A percentile compares a stretch with the other conserved stretches of the same genome.
Evolutionary conservation across 352 stramenopile species (phyloP).

Genomic region (Phytophthora constricta): DNA sequence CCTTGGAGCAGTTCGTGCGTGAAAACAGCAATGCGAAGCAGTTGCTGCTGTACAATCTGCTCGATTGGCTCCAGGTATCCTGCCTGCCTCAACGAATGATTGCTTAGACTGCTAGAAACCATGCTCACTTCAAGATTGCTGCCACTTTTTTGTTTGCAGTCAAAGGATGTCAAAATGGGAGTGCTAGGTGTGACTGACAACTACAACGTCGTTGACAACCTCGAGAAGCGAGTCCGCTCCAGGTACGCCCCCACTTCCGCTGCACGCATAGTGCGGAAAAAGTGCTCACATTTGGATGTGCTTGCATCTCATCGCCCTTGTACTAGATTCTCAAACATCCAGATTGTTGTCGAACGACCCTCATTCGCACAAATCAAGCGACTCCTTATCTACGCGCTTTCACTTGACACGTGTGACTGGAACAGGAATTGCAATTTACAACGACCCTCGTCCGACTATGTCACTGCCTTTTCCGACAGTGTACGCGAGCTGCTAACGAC

Average conservation of each 20-base stretch:
- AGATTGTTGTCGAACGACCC: conserved; percentile 73
- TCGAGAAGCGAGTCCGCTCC: conserved; percentile 85
- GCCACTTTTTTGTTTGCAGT: conserved; percentile 44
- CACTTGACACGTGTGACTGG: conserved; percentile 47
- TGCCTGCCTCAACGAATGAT: background rate
- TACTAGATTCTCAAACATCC: conserved; percentile 79
- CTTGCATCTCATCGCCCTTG: conserved; percentile 1
- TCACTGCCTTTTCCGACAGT: conserved; percentile 46
- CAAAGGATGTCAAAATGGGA: conserved; percentile 80
- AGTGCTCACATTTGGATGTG: no score
- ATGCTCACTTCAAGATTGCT: background rate
- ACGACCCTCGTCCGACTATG: conserved; percentile 37
- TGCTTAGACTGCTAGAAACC: conserved; percentile 1
- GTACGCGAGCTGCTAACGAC: conserved; percentile 42
- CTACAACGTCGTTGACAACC: conserved; percentile 82
- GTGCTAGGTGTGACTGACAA: conserved; percentile 81
- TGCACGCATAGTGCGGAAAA: no score
- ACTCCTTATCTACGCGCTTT: conserved; percentile 52
- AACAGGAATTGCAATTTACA: conserved; percentile 7
- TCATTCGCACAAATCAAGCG: conserved; percentile 61
- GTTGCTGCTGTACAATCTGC: conserved; percentile 84
- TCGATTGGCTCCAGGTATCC: conserved; percentile 81
- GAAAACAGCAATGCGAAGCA: conserved; percentile 74
- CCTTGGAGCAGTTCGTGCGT: conserved; percentile 77
- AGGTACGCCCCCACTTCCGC: conserved; percentile 37